A percentile compares a stretch with the other conserved stretches of the same genome.
These are phyloP conservation scores for Lecanosticta acicola DNA, from an alignment of 2,329 filamentous ascomycete species.

Conservation along the genomic window DNA sequence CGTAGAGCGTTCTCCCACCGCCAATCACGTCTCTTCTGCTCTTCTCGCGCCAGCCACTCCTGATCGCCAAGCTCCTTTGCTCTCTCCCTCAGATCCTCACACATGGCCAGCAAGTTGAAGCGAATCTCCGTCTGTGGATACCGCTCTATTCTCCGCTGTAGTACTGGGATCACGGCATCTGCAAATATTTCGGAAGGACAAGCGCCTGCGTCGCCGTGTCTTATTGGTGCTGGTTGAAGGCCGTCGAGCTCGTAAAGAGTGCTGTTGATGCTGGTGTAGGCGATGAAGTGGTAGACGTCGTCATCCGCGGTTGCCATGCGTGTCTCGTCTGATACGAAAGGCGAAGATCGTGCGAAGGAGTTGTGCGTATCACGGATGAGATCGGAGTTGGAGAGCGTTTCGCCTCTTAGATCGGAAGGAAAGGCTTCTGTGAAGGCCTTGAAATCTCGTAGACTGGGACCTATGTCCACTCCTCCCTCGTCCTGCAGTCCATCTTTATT, in stretches of 20 bases:
- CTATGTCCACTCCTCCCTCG: slow-evolving; percentile 59
- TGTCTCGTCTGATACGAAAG: slow-evolving; percentile 88
- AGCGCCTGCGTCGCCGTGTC: slow-evolving; percentile 65
- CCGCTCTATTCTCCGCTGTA: slow-evolving; percentile 74
- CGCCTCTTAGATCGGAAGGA: slow-evolving; percentile 58
- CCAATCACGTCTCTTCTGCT: slow-evolving; percentile 80
- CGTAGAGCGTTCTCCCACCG: slow-evolving; percentile 90
- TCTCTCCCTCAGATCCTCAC: slow-evolving; percentile 69
- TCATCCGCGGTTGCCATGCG: slow-evolving; percentile 66
- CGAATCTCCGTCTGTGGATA: slow-evolving; percentile 85
- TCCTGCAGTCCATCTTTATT: slow-evolving; percentile 57
- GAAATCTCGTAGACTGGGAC: slow-evolving; percentile 65
- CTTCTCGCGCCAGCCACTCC: slow-evolving; percentile 71
- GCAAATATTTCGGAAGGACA: slow-evolving; percentile 70
- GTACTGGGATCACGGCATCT: slow-evolving; percentile 74
- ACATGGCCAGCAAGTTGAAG: slow-evolving; percentile 93
- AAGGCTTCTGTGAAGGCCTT: slow-evolving; percentile 83
- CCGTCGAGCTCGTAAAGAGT: slow-evolving; percentile 92
- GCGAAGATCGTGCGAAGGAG: slow-evolving; percentile 79
- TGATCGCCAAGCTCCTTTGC: slow-evolving; percentile 77
- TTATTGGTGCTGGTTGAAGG: slow-evolving; percentile 85
- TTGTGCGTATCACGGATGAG: slow-evolving; percentile 67
- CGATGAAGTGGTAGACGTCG: slow-evolving; percentile 96
- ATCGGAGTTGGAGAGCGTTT: slow-evolving; percentile 63
- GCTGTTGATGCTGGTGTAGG: slow-evolving; percentile 76